A percentile compares a stretch with the other conserved stretches of the same genome.
These are phyloP conservation scores for Colletotrichum lupini DNA, from an alignment of 2,329 filamentous ascomycete species.

Conservation along the genomic window DNA sequence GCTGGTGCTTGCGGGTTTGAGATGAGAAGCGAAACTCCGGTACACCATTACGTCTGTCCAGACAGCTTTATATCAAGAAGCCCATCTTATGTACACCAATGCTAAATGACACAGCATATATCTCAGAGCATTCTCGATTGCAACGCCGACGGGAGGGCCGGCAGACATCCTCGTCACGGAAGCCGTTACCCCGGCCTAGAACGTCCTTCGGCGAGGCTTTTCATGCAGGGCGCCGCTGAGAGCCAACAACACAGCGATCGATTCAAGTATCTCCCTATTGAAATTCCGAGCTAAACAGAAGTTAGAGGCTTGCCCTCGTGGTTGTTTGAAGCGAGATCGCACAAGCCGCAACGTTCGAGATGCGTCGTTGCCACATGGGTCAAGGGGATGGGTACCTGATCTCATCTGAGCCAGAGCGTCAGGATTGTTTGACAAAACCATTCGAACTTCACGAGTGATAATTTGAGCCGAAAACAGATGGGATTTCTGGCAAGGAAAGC, in stretches of 20 bases:
- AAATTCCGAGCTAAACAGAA: not conserved
- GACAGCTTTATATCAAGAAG: slow-evolving; percentile 21
- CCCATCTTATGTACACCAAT: slow-evolving; percentile 39
- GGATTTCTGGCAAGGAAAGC: not conserved
- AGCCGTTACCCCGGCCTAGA: slow-evolving; percentile 7
- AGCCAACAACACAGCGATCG: slow-evolving; percentile 11
- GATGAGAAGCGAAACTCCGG: not conserved
- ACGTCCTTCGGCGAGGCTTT: not conserved
- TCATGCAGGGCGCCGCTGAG: slow-evolving; percentile 23
- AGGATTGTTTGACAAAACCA: not conserved
- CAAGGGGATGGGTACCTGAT: not conserved
- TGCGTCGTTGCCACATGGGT: too few relatives aligned
- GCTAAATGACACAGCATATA: not conserved
- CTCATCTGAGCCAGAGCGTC: not conserved
- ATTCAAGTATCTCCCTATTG: slow-evolving; percentile 1
- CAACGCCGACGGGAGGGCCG: slow-evolving; percentile 3
- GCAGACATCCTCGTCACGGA: slow-evolving; percentile 3
- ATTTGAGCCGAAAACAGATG: not conserved
- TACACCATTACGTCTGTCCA: slow-evolving; percentile 16
- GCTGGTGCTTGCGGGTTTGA: not conserved
- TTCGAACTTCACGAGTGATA: slow-evolving; percentile 4
- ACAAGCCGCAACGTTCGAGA: not conserved
- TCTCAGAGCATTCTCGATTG: not conserved
- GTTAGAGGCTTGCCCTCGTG: not conserved
- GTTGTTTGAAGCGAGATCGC: too few relatives aligned